Conservation (phyloP, 306 rosid species). For the Lupinus albus region DNA sequence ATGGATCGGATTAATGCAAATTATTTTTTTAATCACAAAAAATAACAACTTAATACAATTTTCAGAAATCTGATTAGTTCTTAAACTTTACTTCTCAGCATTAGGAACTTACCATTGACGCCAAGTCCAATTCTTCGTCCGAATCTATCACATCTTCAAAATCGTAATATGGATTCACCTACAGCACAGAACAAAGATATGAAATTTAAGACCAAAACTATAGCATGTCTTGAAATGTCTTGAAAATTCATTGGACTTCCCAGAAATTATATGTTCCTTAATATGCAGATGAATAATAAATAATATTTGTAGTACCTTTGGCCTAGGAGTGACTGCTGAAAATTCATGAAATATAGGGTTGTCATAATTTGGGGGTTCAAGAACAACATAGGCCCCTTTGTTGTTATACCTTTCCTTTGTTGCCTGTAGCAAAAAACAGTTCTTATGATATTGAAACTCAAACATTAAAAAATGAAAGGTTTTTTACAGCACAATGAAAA, state of each 20-base stretch:
- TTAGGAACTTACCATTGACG: conserved; percentile 71
- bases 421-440: conserved; percentile 53
- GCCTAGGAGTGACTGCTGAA: conserved; percentile 77
- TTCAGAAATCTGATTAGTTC: conserved; percentile 29
- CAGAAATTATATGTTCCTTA: conserved; percentile 1
- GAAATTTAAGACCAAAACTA: no score
- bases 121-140: conserved; percentile 80
- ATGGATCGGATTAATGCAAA: not conserved
- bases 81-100: conserved; percentile 22
- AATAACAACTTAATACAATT: conserved; percentile 24
- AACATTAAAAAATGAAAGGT: not conserved
- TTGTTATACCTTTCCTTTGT: conserved; percentile 69
- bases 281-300: conserved; percentile 11
- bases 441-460: conserved; percentile 9
- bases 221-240: not conserved
- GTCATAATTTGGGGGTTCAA: conserved; percentile 75
- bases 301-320: conserved; percentile 61
- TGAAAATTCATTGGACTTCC: not conserved
- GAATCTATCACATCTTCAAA: conserved; percentile 78
- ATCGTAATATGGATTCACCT: conserved; percentile 74
- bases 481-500: not conserved
- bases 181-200: conserved; percentile 35
- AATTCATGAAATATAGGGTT: conserved; percentile 70
- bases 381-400: conserved; percentile 80
- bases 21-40: conserved; percentile 3